Base-by-base conservation (phyloP, 257 asterid species). In the Lantana camara region DNA sequence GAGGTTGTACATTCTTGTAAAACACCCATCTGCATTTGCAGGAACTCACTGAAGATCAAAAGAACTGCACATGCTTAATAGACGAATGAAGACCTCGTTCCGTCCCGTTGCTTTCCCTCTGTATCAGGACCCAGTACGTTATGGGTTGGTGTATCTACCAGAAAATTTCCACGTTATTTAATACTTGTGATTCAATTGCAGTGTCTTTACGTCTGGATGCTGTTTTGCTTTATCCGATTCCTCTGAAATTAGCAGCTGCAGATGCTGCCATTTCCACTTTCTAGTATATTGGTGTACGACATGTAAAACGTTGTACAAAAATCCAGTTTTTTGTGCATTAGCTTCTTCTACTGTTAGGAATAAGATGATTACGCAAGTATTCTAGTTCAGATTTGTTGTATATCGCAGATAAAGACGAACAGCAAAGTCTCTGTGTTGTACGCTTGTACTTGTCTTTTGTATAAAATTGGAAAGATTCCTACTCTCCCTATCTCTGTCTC, bases 21-120 rank as follows among this genome's bases (percentile, higher is more conserved):
- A 19, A 64, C 41, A 29, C 44, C 59, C 57, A 38, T 38, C 27
- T 63, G 48, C 67, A 58, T 66, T 19, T 67, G 74, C 93, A 91
- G 98, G 98, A 88, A 60, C 95, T 88, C 52, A 66, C 77, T 5
- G 95, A 91, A 82, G 84, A 84, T 73, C 95, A 91, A 74, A 86
- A 80, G 91, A 84, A 87, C 57, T 91, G 98, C 79, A 86, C 72
- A 46, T 88, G 98, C 83, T 78, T 67, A 3, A 73, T 47, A 48
- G 65, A 83, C 23, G 77, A 77, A 62, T 87, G 79, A 79, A 60
- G 75, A 56, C 32, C 5, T 27, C 32, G 5, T 27, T 27, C 32
- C n/a, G n/a, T n/a, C n/a, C n/a, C n/a, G n/a, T n/a, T n/a, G n/a
- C n/a, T n/a, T n/a, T n/a, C n/a, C n/a, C n/a, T n/a, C n/a, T n/a